Evolutionary conservation across 495 filamentous ascomycete genomes (phyloP), one percentile per base, ranked within the genome.

Genomic region (Podospora fimiseda): DNA sequence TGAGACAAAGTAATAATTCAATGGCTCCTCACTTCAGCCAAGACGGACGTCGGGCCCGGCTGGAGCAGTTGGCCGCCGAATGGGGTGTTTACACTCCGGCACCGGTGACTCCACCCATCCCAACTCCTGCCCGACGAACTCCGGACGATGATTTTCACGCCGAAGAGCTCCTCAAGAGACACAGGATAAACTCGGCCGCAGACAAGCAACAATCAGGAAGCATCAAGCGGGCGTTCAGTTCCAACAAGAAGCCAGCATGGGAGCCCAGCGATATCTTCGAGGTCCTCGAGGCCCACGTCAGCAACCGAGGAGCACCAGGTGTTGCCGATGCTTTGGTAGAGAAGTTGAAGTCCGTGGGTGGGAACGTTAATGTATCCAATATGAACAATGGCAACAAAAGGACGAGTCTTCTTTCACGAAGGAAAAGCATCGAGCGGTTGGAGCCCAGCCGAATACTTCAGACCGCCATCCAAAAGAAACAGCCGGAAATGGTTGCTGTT

Each of bases 401-500:
- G 38, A 67, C 70, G 11, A 65, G 62, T 45, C 50, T 76, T 8
- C 60, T 78, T 9, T 68, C 59, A 30, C 57, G 74, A 48, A 66
- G 69, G 49, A 71, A 59, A 47, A 76, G 74, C 57, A 39, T 73
- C n/a, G 73, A 78, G 30, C 50, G 49, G 1, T 50, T 74, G 42
- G 69, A 75, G 46, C 67, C 67, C 39, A 72, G 71, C 52, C 63
- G 69, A 15, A 56, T 76, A 2, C 56, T 78, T 30, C 67, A 72
- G 22, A 72, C 66, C 37, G 74, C 74, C 5, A 68, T 76, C 40
- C 59, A 71, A 50, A 74, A 72, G 39, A 63, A 60, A 1, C 73
- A 76, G 15, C 33, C 55, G 19, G 74, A 78, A 36, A 78, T 78
- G 74, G 63, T 78, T 24, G 65, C 73, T 37, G 64, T 78, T 13